A percentile compares a stretch with the other conserved stretches of the same genome.
phyloP scores from a whole-genome alignment of 108 stramenopile species.

The Discostella stelligeroides region DNA sequence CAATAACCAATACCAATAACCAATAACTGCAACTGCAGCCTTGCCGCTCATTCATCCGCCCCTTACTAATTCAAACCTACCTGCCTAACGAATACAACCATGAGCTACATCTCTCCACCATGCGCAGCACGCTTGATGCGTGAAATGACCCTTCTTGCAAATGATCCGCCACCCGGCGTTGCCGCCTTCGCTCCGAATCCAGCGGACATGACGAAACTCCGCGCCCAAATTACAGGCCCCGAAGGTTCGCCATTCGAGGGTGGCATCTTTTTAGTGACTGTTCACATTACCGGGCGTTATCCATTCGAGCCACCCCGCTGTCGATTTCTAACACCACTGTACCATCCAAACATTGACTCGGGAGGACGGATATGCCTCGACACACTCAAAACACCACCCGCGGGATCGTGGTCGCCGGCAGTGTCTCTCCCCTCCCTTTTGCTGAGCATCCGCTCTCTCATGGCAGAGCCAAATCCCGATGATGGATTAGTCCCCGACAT shows the following conservation, averaged over 20 bases:
- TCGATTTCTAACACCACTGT: constrained; percentile 71
- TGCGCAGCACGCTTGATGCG: constrained; percentile 57
- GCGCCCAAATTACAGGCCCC: constrained; percentile 71
- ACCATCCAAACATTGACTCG: constrained; percentile 74
- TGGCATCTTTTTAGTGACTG: constrained; percentile 61
- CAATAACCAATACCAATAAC: too few relatives aligned
- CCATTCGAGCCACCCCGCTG: constrained; percentile 76
- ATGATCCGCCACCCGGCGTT: constrained; percentile 70
- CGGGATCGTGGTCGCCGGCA: constrained; percentile 74
- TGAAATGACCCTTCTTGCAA: constrained; percentile 59
- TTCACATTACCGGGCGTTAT: constrained; percentile 57
- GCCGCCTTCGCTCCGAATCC: constrained; percentile 65
- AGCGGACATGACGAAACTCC: constrained; percentile 56
- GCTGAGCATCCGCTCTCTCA: constrained; percentile 63
- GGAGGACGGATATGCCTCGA: constrained; percentile 76
- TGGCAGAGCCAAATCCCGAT: constrained; percentile 76
- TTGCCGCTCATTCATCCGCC: background rate
- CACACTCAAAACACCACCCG: constrained; percentile 58
- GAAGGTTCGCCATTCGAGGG: constrained; percentile 65
- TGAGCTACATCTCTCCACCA: constrained; percentile 28
- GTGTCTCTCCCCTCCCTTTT: constrained; percentile 70
- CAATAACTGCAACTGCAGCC: too few relatives aligned
- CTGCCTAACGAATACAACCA: background rate
- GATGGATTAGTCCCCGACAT: constrained; percentile 78
- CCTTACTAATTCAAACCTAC: too few relatives aligned